phyloP scores from a whole-genome alignment of 164 flowering plant species.

The Piper longum region DNA sequence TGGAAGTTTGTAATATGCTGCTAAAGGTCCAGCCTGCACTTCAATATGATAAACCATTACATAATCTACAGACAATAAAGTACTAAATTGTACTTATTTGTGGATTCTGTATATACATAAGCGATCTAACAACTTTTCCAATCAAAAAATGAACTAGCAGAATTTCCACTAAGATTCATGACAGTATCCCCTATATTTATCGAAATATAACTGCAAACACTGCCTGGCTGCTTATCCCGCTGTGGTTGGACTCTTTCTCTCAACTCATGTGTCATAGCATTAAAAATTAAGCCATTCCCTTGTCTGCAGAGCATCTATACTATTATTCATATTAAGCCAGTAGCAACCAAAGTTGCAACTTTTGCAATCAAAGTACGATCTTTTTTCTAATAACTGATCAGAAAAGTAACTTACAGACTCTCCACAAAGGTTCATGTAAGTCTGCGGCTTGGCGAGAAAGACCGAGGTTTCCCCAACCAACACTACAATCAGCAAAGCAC shows the following conservation, averaged over 20 bases:
- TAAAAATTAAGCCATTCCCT: too few relatives aligned
- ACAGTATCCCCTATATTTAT: too few relatives aligned
- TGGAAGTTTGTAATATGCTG: slow-evolving; percentile 89
- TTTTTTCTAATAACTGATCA: not conserved
- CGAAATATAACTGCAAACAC: too few relatives aligned
- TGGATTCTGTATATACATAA: not conserved
- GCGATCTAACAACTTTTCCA: not conserved
- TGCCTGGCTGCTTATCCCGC: too few relatives aligned
- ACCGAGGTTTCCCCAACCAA: slow-evolving; percentile 54
- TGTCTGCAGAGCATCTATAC: too few relatives aligned
- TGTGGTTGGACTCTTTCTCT: too few relatives aligned
- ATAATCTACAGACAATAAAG: not conserved
- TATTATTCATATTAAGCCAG: too few relatives aligned
- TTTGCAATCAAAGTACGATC: too few relatives aligned
- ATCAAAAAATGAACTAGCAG: not conserved
- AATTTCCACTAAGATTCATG: slow-evolving; percentile 2
- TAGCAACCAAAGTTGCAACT: too few relatives aligned
- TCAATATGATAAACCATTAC: not conserved
- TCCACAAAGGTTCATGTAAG: slow-evolving; percentile 92
- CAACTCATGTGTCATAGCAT: too few relatives aligned
- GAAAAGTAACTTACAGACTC: slow-evolving; percentile 51
- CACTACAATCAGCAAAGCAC: slow-evolving; percentile 27
- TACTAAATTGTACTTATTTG: not conserved
- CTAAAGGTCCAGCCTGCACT: slow-evolving; percentile 76
- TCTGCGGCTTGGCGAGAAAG: slow-evolving; percentile 92